phyloP scores from a whole-genome alignment of 1,139 yeast genomes.

The Protomyces arabidopsidicola region DNA sequence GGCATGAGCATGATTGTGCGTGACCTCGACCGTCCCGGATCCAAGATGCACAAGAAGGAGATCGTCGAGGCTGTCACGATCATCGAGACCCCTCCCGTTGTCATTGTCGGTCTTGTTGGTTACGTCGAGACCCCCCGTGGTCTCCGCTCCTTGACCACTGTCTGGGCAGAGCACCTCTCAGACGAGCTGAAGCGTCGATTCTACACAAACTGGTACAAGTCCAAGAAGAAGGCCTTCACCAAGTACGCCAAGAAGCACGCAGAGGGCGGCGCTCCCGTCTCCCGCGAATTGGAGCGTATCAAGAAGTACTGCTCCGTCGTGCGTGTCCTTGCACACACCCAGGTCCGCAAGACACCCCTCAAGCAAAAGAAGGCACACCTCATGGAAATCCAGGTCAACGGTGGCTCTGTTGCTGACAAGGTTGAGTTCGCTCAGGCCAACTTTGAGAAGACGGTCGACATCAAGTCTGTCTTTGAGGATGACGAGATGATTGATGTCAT shows the following conservation, averaged over 20 bases:
- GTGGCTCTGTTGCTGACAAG: conserved; percentile 97
- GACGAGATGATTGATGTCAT: conserved; percentile 97
- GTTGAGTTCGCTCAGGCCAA: conserved; percentile 98
- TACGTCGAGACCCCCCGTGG: conserved; percentile 99
- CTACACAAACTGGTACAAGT: conserved; percentile 99
- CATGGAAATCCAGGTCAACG: conserved; percentile 99
- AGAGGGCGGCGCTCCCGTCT: conserved; percentile 79
- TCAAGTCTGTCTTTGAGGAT: conserved; percentile 95
- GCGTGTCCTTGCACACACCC: conserved; percentile 99
- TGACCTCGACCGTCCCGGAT: conserved; percentile 99
- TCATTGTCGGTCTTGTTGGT: conserved; percentile 99
- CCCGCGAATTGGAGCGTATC: conserved; percentile 97
- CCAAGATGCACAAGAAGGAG: conserved; percentile 99
- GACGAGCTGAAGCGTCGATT: conserved; percentile 99
- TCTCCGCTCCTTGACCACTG: conserved; percentile 98
- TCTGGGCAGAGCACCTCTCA: conserved; percentile 99
- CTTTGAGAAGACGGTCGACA: conserved; percentile 97
- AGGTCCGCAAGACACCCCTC: conserved; percentile 98
- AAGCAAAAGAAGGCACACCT: conserved; percentile 99
- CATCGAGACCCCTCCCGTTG: conserved; percentile 98
- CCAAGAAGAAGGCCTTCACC: conserved; percentile 99
- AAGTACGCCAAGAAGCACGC: conserved; percentile 99
- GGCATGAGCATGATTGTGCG: conserved; percentile 99
- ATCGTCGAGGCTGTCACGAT: conserved; percentile 99
- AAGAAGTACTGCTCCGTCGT: conserved; percentile 97